Evolutionary conservation across 805 yeast genomes (phyloP).

Genomic region (Wickerhamiella parazyma): DNA sequence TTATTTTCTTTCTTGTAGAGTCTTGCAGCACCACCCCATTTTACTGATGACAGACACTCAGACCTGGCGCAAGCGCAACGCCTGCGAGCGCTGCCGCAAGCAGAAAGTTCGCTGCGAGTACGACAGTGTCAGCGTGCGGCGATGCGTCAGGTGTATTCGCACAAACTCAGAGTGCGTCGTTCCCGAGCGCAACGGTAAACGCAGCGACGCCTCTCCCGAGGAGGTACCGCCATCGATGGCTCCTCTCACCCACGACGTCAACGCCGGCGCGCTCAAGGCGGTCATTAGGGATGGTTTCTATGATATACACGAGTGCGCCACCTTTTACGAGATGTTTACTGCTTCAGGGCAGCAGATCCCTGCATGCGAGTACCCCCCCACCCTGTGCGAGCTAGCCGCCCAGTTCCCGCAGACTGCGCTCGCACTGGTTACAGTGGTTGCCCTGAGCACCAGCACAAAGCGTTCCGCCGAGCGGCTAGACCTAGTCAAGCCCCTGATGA

Average conservation of each 20-base stretch:
- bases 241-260: neutral
- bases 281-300: neutral
- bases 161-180: constrained; percentile 14
- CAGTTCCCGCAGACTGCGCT: constrained; percentile 1
- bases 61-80: constrained; percentile 21
- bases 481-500: constrained; percentile 2
- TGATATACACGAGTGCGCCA: constrained; percentile 3
- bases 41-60: neutral
- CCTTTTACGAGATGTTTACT: constrained; percentile 2
- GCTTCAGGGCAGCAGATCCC: neutral
- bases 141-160: constrained; percentile 19
- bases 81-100: constrained; percentile 22
- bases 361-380: neutral
- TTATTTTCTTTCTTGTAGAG: too few species aligned
- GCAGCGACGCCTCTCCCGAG: neutral
- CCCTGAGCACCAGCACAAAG: constrained; percentile 9
- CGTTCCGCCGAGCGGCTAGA: constrained; percentile 5
- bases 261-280: neutral
- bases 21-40: too few species aligned
- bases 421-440: neutral
- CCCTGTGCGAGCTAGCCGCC: constrained; percentile 2
- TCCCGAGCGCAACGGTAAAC: neutral
- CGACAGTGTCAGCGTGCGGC: constrained; percentile 17
- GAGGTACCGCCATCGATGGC: neutral
- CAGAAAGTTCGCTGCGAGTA: constrained; percentile 23